Evolutionary conservation across 768 basidiomycete species (phyloP), one percentile per base, ranked within the genome.

Genomic region (Boletus edulis): DNA sequence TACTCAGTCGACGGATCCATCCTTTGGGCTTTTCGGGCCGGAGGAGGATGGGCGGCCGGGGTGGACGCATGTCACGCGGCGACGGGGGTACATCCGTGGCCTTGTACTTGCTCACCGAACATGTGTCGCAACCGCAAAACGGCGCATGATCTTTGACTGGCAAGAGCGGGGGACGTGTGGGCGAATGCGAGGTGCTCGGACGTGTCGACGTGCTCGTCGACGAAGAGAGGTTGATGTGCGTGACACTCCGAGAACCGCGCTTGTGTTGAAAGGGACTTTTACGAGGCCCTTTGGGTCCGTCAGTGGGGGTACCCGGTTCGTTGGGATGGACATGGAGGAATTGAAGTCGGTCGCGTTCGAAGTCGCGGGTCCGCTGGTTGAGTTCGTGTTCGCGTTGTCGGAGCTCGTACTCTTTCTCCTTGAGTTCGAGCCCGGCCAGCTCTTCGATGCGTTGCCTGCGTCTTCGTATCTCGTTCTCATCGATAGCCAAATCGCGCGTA

Each of bases 1-100:
- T 88, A 61, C 89, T 91, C 54, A 91, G 66, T 51, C 88, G 75
- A 20, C 88, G 74, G 58, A 91, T 87, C 89, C 89, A 91, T 0
- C 86, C 81, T 54, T 80, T 86, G 10, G 83, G 76, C 61, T 85
- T 85, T 50, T 83, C 80, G 41, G 78, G 67, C 31, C 78, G 80
- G n/a, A 81, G 70, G 2, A 62, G 53, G 45, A 78, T 73, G 5
- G 79, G 79, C 27, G 75, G 69, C 43, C 74, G 73, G 15, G 75
- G 75, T 24, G 77, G 75, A 15, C 76, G 74, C 31, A 76, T 64
- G 52, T 76, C 73, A 22, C 70, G 66, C 41, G 66, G 57, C 18
- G 66, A 55, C 20, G 67, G 56, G 53, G 59, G 13, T 66, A 54
- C 45, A 60, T 65, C 72, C 13, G 66, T 57, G 12, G 54, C 51